A percentile compares a stretch with the other conserved stretches of the same genome.
These are phyloP conservation scores for Penicillium brevicompactum DNA, from an alignment of 2,329 filamentous ascomycete genomes.

Conservation along the genomic window DNA sequence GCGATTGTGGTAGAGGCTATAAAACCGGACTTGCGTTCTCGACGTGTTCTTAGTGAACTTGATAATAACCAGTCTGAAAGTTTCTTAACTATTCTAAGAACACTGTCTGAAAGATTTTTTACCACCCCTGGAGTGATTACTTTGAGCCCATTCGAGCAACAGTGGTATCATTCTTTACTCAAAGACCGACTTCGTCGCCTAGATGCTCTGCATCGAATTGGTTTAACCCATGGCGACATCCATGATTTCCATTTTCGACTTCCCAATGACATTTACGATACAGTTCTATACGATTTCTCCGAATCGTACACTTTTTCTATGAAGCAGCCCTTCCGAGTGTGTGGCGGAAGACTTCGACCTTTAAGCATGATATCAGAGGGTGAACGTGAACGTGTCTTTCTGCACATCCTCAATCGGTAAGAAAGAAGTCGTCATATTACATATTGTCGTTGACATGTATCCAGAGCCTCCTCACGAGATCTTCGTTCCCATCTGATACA, in stretches of 20 bases:
- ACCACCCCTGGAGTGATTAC: not conserved
- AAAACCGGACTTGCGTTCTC: not conserved
- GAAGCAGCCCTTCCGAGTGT: not conserved
- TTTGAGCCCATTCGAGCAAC: not conserved
- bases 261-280: not conserved
- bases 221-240: not conserved
- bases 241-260: not conserved
- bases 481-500: not conserved
- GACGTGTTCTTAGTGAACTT: not conserved
- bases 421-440: not conserved
- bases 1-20: not conserved
- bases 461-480: not conserved
- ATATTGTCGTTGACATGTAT: not conserved
- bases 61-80: not conserved
- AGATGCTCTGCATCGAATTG: not conserved
- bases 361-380: not conserved
- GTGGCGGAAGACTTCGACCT: not conserved
- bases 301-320: not conserved
- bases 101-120: not conserved
- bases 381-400: not conserved
- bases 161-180: slow-evolving; percentile 1
- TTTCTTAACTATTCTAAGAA: not conserved
- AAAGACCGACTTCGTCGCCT: not conserved
- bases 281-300: not conserved
- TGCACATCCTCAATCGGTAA: not conserved